Evolutionary conservation across 208 protist species (phyloP).

Genomic region (Crithidia brevicula): DNA sequence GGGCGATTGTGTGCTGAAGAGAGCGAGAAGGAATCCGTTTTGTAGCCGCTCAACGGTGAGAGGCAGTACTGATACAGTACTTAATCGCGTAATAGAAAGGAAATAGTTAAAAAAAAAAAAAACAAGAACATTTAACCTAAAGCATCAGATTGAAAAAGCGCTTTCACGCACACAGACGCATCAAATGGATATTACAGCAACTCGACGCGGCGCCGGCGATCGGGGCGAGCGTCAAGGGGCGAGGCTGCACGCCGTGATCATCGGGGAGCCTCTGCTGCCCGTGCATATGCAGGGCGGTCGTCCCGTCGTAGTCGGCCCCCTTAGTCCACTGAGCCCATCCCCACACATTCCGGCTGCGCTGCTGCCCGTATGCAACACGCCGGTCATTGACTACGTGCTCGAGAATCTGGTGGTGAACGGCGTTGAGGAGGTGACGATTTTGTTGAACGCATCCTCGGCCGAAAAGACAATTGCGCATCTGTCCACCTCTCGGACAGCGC

Average conservation of each 20-base stretch:
- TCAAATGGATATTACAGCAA: constrained; percentile 18
- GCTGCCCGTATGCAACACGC: constrained; percentile 87
- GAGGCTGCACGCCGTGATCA: constrained; percentile 64
- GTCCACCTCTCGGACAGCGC: constrained; percentile 48
- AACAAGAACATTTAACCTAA: no score
- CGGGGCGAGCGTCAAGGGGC: constrained; percentile 21
- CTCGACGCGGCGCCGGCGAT: constrained; percentile 12
- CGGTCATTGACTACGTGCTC: constrained; percentile 88
- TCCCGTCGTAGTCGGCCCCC: constrained; percentile 35
- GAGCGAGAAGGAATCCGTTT: no score
- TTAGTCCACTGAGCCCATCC: constrained; percentile 71
- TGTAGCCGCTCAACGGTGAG: no score
- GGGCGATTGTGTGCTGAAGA: no score
- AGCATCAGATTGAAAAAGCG: no score
- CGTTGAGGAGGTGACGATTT: constrained; percentile 69
- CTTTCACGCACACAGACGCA: no score
- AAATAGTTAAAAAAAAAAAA: no score
- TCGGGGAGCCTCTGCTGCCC: constrained; percentile 66
- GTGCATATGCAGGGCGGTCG: constrained; percentile 18
- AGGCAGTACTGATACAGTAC: no score
- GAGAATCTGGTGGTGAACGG: constrained; percentile 83
- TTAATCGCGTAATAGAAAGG: no score
- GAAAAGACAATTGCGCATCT: constrained; percentile 62
- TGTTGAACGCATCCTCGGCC: constrained; percentile 62
- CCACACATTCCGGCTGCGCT: constrained; percentile 68